phyloP scores from a whole-genome alignment of 257 asterid genomes.

The Solanum gracilifrons region DNA sequence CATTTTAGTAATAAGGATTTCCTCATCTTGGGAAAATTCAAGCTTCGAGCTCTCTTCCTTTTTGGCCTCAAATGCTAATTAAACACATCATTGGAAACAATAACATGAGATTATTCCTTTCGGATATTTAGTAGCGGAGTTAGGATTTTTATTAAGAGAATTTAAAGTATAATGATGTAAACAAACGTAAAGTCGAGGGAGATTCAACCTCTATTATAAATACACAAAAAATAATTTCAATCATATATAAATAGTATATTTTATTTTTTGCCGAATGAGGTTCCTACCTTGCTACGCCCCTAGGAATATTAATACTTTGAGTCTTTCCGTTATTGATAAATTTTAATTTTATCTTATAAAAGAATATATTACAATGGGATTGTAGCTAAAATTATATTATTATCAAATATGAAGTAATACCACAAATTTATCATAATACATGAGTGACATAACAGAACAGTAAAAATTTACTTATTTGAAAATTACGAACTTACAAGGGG shows the following conservation, averaged over 20 bases:
- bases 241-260: too few relatives aligned
- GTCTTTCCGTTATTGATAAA: neutral
- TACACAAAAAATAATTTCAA: too few relatives aligned
- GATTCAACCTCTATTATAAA: too few relatives aligned
- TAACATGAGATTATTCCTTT: neutral
- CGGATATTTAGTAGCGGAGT: neutral
- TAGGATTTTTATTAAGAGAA: neutral
- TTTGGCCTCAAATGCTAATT: neutral
- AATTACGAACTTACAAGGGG: neutral
- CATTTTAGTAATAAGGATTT: constrained; percentile 15
- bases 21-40: constrained; percentile 19
- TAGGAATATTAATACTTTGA: too few relatives aligned
- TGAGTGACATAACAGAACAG: too few relatives aligned
- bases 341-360: too few relatives aligned
- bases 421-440: too few relatives aligned
- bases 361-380: too few relatives aligned
- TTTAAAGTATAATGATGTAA: too few relatives aligned
- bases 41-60: constrained; percentile 1
- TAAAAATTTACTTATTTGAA: too few relatives aligned
- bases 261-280: neutral
- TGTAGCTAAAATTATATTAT: too few relatives aligned
- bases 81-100: neutral
- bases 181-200: neutral
- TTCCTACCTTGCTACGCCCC: neutral
- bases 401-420: too few relatives aligned